Percentiles rank a stretch among this genome's conserved stretches.
These are phyloP conservation scores for Stagonosporopsis vannaccii DNA, from an alignment of 2,329 filamentous ascomycete species.

Conservation along the genomic window DNA sequence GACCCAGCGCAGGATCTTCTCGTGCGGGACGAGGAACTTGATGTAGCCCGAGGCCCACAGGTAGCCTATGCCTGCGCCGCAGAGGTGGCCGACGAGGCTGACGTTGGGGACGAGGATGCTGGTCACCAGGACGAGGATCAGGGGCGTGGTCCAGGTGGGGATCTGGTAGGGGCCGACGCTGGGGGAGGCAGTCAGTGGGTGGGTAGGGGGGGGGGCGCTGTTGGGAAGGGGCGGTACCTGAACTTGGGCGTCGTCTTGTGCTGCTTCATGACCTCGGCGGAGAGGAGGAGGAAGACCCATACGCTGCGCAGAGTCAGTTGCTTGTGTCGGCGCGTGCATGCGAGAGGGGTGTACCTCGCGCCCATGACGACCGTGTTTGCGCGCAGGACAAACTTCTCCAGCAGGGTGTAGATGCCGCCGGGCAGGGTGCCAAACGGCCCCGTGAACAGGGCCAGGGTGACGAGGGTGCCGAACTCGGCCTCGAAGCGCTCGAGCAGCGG, in stretches of 20 bases:
- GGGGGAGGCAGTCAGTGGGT: constrained; percentile 17
- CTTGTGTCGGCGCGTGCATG: neutral
- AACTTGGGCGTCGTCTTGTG: constrained; percentile 83
- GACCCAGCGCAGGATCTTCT: constrained; percentile 85
- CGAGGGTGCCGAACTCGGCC: constrained; percentile 87
- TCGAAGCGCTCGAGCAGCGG: constrained; percentile 96
- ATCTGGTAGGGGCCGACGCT: constrained; percentile 72
- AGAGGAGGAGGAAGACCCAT: constrained; percentile 90
- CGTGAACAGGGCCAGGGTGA: constrained; percentile 84
- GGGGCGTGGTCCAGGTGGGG: constrained; percentile 89
- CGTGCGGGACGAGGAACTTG: constrained; percentile 87
- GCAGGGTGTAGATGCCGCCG: constrained; percentile 77
- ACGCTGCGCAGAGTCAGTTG: constrained; percentile 62
- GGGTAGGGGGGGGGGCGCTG: no score
- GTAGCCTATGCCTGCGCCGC: constrained; percentile 84
- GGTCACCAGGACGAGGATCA: constrained; percentile 77
- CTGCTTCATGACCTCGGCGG: constrained; percentile 84
- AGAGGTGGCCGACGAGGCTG: constrained; percentile 86
- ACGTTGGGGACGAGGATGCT: constrained; percentile 80
- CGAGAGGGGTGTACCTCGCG: constrained; percentile 76
- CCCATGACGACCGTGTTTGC: constrained; percentile 79
- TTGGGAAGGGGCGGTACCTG: constrained; percentile 56
- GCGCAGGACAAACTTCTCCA: constrained; percentile 76
- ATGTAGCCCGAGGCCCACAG: constrained; percentile 87
- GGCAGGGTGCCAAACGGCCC: constrained; percentile 74